Percentiles rank a stretch among this genome's conserved stretches.
Evolutionary conservation across 805 yeast genomes (phyloP).

Genomic region (Clavispora phyllophila): DNA sequence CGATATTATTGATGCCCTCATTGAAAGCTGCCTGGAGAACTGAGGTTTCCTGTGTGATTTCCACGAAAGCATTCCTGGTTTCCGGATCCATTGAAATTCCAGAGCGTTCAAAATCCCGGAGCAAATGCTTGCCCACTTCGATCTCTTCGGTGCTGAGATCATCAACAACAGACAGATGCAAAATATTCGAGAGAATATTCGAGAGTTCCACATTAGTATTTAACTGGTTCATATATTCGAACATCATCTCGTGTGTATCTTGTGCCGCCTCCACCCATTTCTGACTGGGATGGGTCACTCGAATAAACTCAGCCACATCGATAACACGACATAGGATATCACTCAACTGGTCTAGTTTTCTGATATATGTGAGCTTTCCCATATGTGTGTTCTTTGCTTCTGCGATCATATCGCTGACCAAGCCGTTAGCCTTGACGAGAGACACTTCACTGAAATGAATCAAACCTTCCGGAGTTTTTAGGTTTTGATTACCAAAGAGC

Average conservation of each 20-base stretch:
- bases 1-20: conserved; percentile 38
- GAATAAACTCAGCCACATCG: conserved; percentile 86
- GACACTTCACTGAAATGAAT: conserved; percentile 62
- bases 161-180: conserved; percentile 24
- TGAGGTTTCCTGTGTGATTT: conserved; percentile 75
- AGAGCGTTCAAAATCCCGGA: conserved; percentile 83
- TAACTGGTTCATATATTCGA: conserved; percentile 87
- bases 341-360: conserved; percentile 74
- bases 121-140: conserved; percentile 73
- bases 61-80: conserved; percentile 65
- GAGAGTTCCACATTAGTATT: conserved; percentile 79
- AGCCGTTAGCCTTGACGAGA: conserved; percentile 54
- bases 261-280: conserved; percentile 78
- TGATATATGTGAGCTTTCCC: conserved; percentile 45
- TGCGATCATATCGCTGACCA: conserved; percentile 52
- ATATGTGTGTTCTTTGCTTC: conserved; percentile 34
- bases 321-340: conserved; percentile 89
- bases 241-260: conserved; percentile 79
- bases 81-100: conserved; percentile 76
- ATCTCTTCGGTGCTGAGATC: conserved; percentile 68
- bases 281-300: conserved; percentile 80
- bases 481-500: conserved; percentile 66
- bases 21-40: conserved; percentile 74
- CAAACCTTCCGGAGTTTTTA: conserved; percentile 68
- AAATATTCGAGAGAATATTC: conserved; percentile 49